These are phyloP conservation scores for Yamadazyma kanchanaburiensis DNA, from an alignment of 1,139 yeast genomes.

Conservation along the genomic window DNA sequence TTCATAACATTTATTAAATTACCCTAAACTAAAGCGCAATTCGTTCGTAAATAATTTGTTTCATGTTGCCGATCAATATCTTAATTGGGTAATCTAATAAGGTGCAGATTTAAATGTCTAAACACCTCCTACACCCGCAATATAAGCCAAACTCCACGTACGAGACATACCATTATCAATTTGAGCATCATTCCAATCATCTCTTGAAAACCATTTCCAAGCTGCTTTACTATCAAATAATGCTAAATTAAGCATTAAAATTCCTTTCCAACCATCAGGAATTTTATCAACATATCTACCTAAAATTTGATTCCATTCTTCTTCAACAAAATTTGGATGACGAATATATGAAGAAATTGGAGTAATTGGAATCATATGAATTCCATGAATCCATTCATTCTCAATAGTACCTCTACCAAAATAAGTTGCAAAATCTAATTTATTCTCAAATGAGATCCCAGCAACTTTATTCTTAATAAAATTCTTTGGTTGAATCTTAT, in stretches of 20 bases:
- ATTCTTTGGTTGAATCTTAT: constrained; percentile 34
- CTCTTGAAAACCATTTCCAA: constrained; percentile 38
- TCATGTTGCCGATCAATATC: too few species aligned
- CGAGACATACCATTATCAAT: constrained; percentile 46
- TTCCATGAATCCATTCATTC: constrained; percentile 48
- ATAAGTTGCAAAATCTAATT: constrained; percentile 42
- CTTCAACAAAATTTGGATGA: constrained; percentile 30
- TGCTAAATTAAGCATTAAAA: constrained; percentile 38
- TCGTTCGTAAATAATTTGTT: background rate
- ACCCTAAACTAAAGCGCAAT: background rate
- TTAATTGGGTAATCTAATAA: too few species aligned
- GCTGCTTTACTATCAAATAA: constrained; percentile 33
- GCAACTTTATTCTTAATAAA: constrained; percentile 41
- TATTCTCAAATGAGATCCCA: constrained; percentile 45
- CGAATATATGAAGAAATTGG: constrained; percentile 42
- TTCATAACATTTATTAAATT: background rate
- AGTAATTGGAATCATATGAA: constrained; percentile 47
- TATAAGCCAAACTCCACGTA: constrained; percentile 43
- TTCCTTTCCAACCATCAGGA: constrained; percentile 47
- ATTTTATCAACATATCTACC: constrained; percentile 28
- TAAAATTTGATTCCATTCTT: constrained; percentile 43
- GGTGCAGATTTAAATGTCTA: background rate
- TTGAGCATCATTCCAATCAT: constrained; percentile 34
- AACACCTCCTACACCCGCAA: constrained; percentile 35
- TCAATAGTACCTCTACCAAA: constrained; percentile 43